Evolutionary conservation across 2,329 filamentous ascomycete species (phyloP), one percentile per base, ranked within the genome.

Genomic region (Fusarium hainanense): DNA sequence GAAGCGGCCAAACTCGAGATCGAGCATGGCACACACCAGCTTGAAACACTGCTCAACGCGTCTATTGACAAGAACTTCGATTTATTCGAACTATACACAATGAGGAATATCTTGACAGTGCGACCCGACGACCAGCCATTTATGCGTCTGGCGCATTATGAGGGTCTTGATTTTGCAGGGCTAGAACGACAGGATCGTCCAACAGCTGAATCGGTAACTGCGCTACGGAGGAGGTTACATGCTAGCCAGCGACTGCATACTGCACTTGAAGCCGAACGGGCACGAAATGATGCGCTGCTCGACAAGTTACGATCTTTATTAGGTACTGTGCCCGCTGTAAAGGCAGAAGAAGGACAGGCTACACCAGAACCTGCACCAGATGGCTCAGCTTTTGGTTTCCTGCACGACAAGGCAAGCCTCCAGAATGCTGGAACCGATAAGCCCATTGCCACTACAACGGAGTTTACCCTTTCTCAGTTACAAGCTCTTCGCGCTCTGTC

Each of bases 51-150:
- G 11, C 85, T 95, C 28, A 93, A 93, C 79, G 88, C 91, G 46
- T 92, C 90, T 74, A 93, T 95, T 69, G 93, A 96, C 80, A 92
- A 91, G 79, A 92, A 93, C 71, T 95, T 95, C 77, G 93, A 96
- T 82, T 90, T 92, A 69, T 91, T 95, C 75, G 93, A 96, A 83
- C 92, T 99, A 59, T 98, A 95, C 82, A 91, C 93, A 54, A 85
- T 99, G 83, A 86, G 93, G 70, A 98, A 98, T 77, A 92, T 94
- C 72, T 81, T 96, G 68, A 90, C 88, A 42, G 88, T 95, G 41
- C 78, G 79, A 37, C 88, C 88, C 50, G 88, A 90, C 28, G 92
- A 95, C 66, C 84, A 92, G 74, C 87, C 88, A 61, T 98, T 92
- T 89, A 90, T 98, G 69, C 85, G 91, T 55, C 83, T 99, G 69